These are phyloP conservation scores for Fibroporia radiculosa DNA, from an alignment of 768 basidiomycete species.

Conservation along the genomic window DNA sequence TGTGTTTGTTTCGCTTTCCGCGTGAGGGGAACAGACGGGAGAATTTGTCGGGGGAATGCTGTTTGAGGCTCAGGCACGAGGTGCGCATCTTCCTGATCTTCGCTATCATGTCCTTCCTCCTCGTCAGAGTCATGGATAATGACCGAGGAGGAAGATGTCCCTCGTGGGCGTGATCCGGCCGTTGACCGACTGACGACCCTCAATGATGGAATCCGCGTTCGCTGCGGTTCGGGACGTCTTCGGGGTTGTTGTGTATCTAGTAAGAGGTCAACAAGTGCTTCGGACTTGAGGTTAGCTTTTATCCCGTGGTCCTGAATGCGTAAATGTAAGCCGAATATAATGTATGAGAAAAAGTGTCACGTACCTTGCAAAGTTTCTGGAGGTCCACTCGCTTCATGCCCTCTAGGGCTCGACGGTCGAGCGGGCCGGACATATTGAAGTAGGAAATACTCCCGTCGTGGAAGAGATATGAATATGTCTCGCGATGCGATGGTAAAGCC, in stretches of 20 bases:
- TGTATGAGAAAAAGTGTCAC: background rate
- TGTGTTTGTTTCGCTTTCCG: slow-evolving; percentile 71
- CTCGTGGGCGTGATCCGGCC: slow-evolving; percentile 19
- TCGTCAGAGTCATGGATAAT: slow-evolving; percentile 36
- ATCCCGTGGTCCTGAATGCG: slow-evolving; percentile 61
- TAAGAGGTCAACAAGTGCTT: slow-evolving; percentile 69
- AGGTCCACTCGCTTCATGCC: slow-evolving; percentile 44
- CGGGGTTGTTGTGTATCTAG: slow-evolving; percentile 36
- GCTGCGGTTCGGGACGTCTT: slow-evolving; percentile 12
- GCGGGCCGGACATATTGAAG: slow-evolving; percentile 35
- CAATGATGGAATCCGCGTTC: slow-evolving; percentile 25
- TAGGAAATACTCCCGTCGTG: background rate
- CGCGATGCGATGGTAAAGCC: background rate
- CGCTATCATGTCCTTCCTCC: slow-evolving; percentile 34
- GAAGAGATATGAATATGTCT: background rate
- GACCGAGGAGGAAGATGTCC: slow-evolving; percentile 26
- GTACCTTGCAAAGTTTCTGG: slow-evolving; percentile 60
- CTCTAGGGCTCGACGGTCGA: slow-evolving; percentile 38
- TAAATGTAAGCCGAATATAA: slow-evolving; percentile 1
- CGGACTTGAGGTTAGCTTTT: slow-evolving; percentile 76
- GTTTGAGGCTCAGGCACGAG: slow-evolving; percentile 9
- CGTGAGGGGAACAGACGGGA: slow-evolving; percentile 34
- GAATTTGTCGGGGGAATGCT: slow-evolving; percentile 14
- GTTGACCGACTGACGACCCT: slow-evolving; percentile 24
- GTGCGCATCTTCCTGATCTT: slow-evolving; percentile 6